phyloP scores from a whole-genome alignment of 2,329 filamentous ascomycete genomes.

The Paracoccidioides lutzii region DNA sequence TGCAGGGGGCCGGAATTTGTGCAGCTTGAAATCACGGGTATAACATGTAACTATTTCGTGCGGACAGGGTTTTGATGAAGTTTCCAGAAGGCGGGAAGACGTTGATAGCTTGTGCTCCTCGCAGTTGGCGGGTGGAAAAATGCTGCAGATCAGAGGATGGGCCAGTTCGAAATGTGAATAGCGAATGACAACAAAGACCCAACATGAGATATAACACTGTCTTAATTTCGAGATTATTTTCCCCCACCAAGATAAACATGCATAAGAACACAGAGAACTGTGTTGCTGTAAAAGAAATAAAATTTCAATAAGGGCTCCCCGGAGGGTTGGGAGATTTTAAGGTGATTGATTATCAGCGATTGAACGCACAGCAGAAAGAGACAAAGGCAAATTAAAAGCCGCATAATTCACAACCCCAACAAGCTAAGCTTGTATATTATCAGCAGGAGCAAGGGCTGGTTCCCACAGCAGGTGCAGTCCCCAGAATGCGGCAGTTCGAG shows the following conservation, averaged over 20 bases:
- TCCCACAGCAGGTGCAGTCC: too few species aligned
- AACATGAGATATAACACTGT: not conserved
- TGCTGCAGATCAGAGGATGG: not conserved
- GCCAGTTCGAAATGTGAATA: not conserved
- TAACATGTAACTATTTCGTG: not conserved
- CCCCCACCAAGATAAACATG: not conserved
- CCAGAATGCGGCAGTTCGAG: too few species aligned
- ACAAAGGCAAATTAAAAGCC: too few species aligned
- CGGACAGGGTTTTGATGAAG: not conserved
- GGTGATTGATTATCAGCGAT: too few species aligned
- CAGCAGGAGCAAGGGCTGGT: too few species aligned
- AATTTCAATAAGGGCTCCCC: too few species aligned
- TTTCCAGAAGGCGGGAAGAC: not conserved
- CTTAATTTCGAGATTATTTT: not conserved
- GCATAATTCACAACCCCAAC: too few species aligned
- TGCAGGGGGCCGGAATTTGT: not conserved
- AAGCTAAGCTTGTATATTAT: too few species aligned
- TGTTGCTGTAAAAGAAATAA: not conserved
- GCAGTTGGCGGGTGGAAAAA: not conserved
- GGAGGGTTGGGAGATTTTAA: too few species aligned
- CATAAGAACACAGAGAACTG: not conserved
- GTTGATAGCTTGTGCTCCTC: not conserved
- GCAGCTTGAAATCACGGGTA: not conserved
- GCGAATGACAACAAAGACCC: constrained; percentile 1
- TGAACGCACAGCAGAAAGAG: too few species aligned